A percentile compares a stretch with the other conserved stretches of the same genome.
These are phyloP conservation scores for Metschnikowia santaceciliae DNA, from an alignment of 805 yeast species.

Conservation along the genomic window DNA sequence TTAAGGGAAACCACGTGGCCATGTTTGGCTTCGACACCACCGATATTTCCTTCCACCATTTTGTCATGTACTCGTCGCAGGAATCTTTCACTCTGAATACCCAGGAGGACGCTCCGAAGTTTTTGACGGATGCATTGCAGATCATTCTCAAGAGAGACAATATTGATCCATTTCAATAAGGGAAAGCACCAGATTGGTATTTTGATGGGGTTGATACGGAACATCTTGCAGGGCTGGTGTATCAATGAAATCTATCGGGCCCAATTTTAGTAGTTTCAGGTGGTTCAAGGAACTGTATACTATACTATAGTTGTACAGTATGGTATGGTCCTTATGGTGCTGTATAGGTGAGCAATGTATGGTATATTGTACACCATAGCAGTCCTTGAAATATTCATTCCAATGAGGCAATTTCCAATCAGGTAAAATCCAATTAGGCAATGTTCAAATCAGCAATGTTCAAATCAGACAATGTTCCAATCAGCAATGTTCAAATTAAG, in stretches of 20 bases:
- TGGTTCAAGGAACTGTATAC: too few relatives aligned
- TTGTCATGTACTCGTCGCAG: conserved; percentile 62
- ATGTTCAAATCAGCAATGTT: background rate
- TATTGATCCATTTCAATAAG: conserved; percentile 86
- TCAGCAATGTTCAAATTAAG: conserved; percentile 27
- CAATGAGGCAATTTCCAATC: conserved; percentile 47
- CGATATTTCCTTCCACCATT: conserved; percentile 51
- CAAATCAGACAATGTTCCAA: background rate
- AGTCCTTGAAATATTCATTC: too few relatives aligned
- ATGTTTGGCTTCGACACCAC: conserved; percentile 66
- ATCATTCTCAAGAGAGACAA: conserved; percentile 56
- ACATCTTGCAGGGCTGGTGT: conserved; percentile 88
- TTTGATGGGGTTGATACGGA: conserved; percentile 84
- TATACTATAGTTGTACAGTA: too few relatives aligned
- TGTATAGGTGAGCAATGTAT: background rate
- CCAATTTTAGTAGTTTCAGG: too few relatives aligned
- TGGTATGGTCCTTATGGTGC: too few relatives aligned
- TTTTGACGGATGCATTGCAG: conserved; percentile 54
- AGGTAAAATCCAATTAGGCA: too few relatives aligned
- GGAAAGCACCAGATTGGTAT: conserved; percentile 96
- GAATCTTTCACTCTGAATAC: conserved; percentile 64
- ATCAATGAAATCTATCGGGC: conserved; percentile 85
- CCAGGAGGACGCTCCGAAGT: conserved; percentile 34
- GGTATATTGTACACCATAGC: background rate
- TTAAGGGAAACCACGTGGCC: conserved; percentile 61